These are phyloP conservation scores for Marchantia polymorpha DNA, from an alignment of 225 moss, liverwort and hornwort genomes.

Conservation along the genomic window DNA sequence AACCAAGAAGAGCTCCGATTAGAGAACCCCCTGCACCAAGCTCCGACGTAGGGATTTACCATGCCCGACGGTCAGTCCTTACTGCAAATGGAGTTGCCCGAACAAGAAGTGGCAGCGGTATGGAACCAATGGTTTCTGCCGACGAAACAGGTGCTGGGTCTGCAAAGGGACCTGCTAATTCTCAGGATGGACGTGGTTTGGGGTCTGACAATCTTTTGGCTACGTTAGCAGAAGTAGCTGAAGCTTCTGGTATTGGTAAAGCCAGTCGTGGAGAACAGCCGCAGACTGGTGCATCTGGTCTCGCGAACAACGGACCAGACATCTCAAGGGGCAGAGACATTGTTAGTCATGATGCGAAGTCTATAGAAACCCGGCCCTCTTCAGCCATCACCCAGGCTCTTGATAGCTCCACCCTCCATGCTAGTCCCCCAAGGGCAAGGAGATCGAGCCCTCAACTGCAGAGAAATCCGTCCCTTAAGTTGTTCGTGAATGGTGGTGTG, in stretches of 20 bases:
- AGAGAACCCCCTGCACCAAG: constrained; percentile 33
- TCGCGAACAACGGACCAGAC: constrained; percentile 23
- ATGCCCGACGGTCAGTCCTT: constrained; percentile 37
- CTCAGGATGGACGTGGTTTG: constrained; percentile 27
- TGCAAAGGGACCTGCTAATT: constrained; percentile 19
- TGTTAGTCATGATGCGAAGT: constrained; percentile 23
- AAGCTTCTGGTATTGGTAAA: constrained; percentile 37
- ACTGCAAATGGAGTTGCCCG: constrained; percentile 34
- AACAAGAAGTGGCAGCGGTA: constrained; percentile 24
- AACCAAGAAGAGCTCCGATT: constrained; percentile 47
- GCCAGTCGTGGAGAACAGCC: constrained; percentile 34
- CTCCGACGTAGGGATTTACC: constrained; percentile 36
- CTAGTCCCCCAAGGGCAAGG: constrained; percentile 57
- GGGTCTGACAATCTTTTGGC: constrained; percentile 53
- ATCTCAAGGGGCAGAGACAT: constrained; percentile 29
- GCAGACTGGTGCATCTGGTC: constrained; percentile 19
- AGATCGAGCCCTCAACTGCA: constrained; percentile 46
- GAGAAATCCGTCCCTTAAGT: constrained; percentile 39
- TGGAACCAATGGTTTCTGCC: constrained; percentile 24
- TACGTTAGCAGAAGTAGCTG: constrained; percentile 85
- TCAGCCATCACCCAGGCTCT: constrained; percentile 16
- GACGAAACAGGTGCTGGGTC: constrained; percentile 15
- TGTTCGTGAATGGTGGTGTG: constrained; percentile 51
- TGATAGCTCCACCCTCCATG: constrained; percentile 33
- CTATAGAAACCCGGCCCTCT: constrained; percentile 28